Percentiles rank a stretch among this genome's conserved stretches.
Evolutionary conservation across 202 grass and related monocot genomes (phyloP).

Genomic region (Zizania palustris): DNA sequence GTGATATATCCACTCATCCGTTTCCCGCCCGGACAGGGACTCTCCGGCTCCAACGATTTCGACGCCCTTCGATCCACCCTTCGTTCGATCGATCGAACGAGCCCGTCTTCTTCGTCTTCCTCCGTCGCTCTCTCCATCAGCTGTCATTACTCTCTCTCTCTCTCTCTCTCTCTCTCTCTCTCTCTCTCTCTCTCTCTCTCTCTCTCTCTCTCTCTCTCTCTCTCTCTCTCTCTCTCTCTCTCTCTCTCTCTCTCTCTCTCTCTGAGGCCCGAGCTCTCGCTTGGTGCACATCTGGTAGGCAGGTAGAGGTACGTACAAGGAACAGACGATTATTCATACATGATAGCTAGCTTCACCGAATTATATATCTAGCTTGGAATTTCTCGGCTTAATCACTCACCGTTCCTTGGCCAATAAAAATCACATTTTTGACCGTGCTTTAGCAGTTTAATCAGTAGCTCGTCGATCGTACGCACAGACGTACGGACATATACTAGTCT

Average conservation of each 20-base stretch:
- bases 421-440: slow-evolving; percentile 47
- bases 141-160: slow-evolving; percentile 21
- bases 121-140: slow-evolving; percentile 46
- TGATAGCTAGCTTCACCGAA: neutral
- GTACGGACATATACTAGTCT: neutral
- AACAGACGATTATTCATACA: neutral
- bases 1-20: neutral
- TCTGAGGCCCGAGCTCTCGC: too few relatives aligned
- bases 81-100: neutral
- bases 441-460: neutral
- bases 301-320: slow-evolving; percentile 25
- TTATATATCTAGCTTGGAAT: neutral
- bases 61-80: slow-evolving; percentile 32
- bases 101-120: neutral
- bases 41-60: slow-evolving; percentile 52
- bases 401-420: slow-evolving; percentile 28
- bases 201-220: neutral
- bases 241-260: neutral
- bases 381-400: slow-evolving; percentile 20
- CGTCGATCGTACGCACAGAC: neutral
- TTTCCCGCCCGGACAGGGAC: slow-evolving; percentile 42
- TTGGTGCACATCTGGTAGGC: slow-evolving; percentile 22
- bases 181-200: neutral
- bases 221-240: too few relatives aligned
- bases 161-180: too few relatives aligned